Evolutionary conservation across 2,329 filamentous ascomycete genomes (phyloP).

Genomic region (Exophiala phaeomuriformis): DNA sequence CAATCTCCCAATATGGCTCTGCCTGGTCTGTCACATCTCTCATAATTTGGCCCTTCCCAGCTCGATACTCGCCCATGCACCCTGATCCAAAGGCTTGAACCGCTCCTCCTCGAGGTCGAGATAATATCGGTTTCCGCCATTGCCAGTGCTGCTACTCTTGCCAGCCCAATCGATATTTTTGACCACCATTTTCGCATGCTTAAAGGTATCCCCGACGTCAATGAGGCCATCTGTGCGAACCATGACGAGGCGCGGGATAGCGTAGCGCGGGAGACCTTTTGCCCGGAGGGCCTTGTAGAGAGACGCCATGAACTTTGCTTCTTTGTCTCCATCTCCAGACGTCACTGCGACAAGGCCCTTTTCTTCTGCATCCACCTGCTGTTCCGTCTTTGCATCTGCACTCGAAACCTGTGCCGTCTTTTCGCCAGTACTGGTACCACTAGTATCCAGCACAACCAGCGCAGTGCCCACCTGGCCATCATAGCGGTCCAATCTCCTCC

Average conservation of each 20-base stretch:
- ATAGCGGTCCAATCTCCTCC: conserved; percentile 43
- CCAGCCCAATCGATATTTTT: conserved; percentile 37
- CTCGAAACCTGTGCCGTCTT: background rate
- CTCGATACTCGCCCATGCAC: conserved; percentile 39
- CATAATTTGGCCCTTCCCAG: conserved; percentile 39
- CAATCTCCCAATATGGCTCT: background rate
- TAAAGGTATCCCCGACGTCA: conserved; percentile 44
- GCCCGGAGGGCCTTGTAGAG: conserved; percentile 37
- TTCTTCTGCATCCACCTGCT: no score
- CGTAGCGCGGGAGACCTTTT: conserved; percentile 42
- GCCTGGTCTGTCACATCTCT: conserved; percentile 7
- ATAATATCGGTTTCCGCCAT: conserved; percentile 35
- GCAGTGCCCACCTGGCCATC: conserved; percentile 45
- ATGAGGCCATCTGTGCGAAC: conserved; percentile 39
- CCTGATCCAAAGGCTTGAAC: conserved; percentile 36
- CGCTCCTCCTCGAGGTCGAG: conserved; percentile 33
- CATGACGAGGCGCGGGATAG: conserved; percentile 42
- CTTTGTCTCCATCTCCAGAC: background rate
- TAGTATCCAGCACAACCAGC: conserved; percentile 37
- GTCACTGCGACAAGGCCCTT: no score
- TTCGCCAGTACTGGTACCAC: conserved; percentile 18
- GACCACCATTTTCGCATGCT: conserved; percentile 43
- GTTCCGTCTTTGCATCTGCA: no score
- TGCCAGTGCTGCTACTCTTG: no score
- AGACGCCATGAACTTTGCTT: conserved; percentile 32